Evolutionary conservation across 148 eudicot species (phyloP), one percentile per base, ranked within the genome.

Genomic region (Rhododendron ovatum): DNA sequence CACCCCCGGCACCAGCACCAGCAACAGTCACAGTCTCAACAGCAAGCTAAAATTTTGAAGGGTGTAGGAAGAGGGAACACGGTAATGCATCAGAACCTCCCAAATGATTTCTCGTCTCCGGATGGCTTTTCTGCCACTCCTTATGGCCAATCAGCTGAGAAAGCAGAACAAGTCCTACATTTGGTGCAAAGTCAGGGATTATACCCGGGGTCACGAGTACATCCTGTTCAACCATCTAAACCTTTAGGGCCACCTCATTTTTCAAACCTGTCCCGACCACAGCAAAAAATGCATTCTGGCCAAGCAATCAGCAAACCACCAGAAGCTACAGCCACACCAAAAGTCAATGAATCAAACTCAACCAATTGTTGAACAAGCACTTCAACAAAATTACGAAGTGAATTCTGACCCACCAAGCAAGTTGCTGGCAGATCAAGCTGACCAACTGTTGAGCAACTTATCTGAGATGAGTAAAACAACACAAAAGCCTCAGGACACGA

Each of bases 1-100:
- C 97, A 95, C 83, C 98, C 95, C 73, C 22, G 88, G 80, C 94
- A 90, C 63, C 94, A 89, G 80, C 94, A 90, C 57, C 94, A 92
- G 18, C 93, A 91, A 84, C 94, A 87, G 82, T 71, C 88, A 33
- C 93, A 92, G 87, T 43, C 92, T 87, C 95, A 91, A 88, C 95
- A 90, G 69, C 95, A 90, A 83, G 88, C 91, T 88, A 95, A 94
- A 88, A 81, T 86, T 84, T 74, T 82, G 82, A 96, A 92, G 86
- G 99, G 93, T 84, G 89, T 90, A 47, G 96, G 94, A 71, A 90
- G 94, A 91, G 92, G 90, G 86, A 96, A 88, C 86, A 39, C 88
- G 88, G 59, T 84, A 84, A 89, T 88, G 82, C 92, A 91, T 89
- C 95, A 91, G 88, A 96, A 88, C 84, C 86, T 88, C 63, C 84